phyloP scores from a whole-genome alignment of 768 basidiomycete genomes.

The Lyophyllum shimeji region DNA sequence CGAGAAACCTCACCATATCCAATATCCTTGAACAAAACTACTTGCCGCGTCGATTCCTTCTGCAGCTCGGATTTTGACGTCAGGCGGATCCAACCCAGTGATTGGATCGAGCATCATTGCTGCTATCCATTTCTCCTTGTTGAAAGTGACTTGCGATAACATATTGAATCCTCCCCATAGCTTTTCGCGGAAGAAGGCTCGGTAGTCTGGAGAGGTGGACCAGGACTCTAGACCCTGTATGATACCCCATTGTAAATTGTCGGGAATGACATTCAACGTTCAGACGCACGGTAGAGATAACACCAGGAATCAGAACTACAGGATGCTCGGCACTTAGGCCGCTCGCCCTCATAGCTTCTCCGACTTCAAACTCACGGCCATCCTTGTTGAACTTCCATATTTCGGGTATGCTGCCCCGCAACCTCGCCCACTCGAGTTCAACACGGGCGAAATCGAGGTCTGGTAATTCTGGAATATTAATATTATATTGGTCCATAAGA shows the following conservation, averaged over 20 bases:
- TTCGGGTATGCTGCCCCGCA: slow-evolving; percentile 72
- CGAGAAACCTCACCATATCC: slow-evolving; percentile 72
- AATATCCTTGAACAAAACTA: slow-evolving; percentile 86
- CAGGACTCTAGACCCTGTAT: slow-evolving; percentile 84
- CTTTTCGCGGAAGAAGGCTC: slow-evolving; percentile 90
- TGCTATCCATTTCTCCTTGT: slow-evolving; percentile 86
- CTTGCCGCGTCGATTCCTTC: slow-evolving; percentile 92
- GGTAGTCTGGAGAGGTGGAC: slow-evolving; percentile 84
- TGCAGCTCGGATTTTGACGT: slow-evolving; percentile 84
- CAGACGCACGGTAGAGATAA: slow-evolving; percentile 75
- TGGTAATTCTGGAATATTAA: slow-evolving; percentile 62
- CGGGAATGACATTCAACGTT: not conserved
- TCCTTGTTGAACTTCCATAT: slow-evolving; percentile 81
- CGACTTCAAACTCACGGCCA: slow-evolving; percentile 78
- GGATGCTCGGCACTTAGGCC: slow-evolving; percentile 74
- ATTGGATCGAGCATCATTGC: slow-evolving; percentile 89
- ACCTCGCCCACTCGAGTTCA: slow-evolving; percentile 68
- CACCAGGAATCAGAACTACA: slow-evolving; percentile 84
- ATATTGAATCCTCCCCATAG: slow-evolving; percentile 79
- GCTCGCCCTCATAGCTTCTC: slow-evolving; percentile 61
- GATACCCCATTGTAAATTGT: not conserved
- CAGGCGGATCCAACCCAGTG: slow-evolving; percentile 88
- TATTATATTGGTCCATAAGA: slow-evolving; percentile 69
- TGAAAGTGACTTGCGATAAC: slow-evolving; percentile 80
- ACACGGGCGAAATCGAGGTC: slow-evolving; percentile 67